Evolutionary conservation across 1,284 basidiomycete species (phyloP).

Genomic region (Austropuccinia psidii): DNA sequence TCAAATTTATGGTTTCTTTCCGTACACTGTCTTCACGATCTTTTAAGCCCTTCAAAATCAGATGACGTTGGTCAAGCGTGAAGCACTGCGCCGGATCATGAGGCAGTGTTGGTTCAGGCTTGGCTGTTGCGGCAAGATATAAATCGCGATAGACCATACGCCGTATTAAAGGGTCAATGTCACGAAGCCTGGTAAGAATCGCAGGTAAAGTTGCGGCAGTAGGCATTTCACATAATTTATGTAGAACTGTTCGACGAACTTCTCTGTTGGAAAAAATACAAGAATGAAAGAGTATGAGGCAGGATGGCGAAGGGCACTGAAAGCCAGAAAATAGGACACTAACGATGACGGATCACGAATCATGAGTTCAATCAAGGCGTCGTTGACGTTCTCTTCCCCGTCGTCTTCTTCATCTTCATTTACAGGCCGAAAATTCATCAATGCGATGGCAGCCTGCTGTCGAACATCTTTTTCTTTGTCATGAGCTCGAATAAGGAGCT

Average conservation of each 20-base stretch:
- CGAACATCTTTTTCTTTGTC: conserved; percentile 82
- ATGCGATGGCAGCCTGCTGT: conserved; percentile 72
- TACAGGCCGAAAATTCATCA: conserved; percentile 71
- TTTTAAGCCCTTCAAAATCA: conserved; percentile 72
- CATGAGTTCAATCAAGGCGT: conserved; percentile 63
- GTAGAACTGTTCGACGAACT: conserved; percentile 76
- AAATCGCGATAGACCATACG: conserved; percentile 69
- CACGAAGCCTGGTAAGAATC: conserved; percentile 72
- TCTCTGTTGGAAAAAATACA: conserved; percentile 56
- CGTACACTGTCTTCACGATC: conserved; percentile 79
- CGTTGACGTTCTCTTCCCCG: conserved; percentile 39
- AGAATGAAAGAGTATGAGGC: background rate
- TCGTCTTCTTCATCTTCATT: conserved; percentile 59
- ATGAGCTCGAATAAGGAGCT: conserved; percentile 66
- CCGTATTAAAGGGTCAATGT: conserved; percentile 73
- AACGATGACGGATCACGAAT: conserved; percentile 70
- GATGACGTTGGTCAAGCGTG: conserved; percentile 51
- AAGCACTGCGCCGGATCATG: conserved; percentile 52
- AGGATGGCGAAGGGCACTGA: background rate
- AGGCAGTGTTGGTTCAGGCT: conserved; percentile 55
- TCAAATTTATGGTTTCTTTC: conserved; percentile 66
- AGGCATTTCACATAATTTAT: conserved; percentile 64
- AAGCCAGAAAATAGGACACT: conserved; percentile 47
- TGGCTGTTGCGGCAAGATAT: conserved; percentile 53
- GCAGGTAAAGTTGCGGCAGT: conserved; percentile 55